phyloP scores from a whole-genome alignment of 768 basidiomycete genomes.

The Mycena kentingensis region DNA sequence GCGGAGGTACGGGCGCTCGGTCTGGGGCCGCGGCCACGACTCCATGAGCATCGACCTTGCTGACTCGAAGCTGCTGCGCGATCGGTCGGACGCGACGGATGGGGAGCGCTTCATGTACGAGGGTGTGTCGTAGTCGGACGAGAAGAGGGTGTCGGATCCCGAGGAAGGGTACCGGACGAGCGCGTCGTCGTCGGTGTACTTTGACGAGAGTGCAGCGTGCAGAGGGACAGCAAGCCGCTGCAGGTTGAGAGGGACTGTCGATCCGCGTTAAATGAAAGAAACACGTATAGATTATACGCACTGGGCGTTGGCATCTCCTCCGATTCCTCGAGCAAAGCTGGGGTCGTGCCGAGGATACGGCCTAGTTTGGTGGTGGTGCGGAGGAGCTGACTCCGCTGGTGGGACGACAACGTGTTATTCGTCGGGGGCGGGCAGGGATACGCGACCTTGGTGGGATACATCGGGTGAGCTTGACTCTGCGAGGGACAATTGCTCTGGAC shows the following conservation, averaged over 20 bases:
- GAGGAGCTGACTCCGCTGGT: conserved; percentile 57
- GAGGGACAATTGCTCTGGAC: too few relatives aligned
- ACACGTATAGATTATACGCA: background rate
- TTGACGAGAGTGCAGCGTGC: conserved; percentile 18
- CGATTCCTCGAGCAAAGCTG: conserved; percentile 51
- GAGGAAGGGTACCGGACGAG: conserved; percentile 16
- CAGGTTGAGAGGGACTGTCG: conserved; percentile 21
- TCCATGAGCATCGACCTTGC: conserved; percentile 10
- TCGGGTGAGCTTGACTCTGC: too few relatives aligned
- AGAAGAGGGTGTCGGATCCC: conserved; percentile 14
- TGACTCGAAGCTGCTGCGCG: conserved; percentile 2
- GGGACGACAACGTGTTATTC: conserved; percentile 51
- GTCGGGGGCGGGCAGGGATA: conserved; percentile 60
- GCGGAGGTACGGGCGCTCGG: conserved; percentile 18
- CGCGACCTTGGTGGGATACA: conserved; percentile 34
- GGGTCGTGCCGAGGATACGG: conserved; percentile 58
- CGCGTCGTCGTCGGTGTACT: conserved; percentile 16
- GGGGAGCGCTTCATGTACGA: conserved; percentile 12
- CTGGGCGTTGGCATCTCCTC: conserved; percentile 17
- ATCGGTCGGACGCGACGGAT: conserved; percentile 10
- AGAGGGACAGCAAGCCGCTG: conserved; percentile 22
- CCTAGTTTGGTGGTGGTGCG: conserved; percentile 62
- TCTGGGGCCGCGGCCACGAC: conserved; percentile 20
- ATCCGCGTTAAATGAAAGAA: background rate
- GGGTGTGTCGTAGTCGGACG: conserved; percentile 10